A percentile compares a stretch with the other conserved stretches of the same genome.
phyloP scores from a whole-genome alignment of 225 moss, liverwort and hornwort species.

The Pseudisothecium myosuroides region DNA sequence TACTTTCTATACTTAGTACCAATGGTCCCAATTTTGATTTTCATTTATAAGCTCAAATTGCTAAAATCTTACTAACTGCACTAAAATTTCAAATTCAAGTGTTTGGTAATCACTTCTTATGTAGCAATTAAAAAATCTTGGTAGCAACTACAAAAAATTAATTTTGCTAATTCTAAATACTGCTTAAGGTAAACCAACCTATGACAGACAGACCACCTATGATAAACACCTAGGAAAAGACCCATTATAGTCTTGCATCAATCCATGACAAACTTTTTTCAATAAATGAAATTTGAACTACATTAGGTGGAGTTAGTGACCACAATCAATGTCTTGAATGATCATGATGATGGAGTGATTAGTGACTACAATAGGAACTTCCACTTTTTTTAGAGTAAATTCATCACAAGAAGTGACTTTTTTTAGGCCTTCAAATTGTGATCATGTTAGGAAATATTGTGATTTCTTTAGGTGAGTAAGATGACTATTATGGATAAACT shows the following conservation, averaged over 20 bases:
- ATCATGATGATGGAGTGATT: background rate
- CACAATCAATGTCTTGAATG: background rate
- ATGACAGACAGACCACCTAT: too few species aligned
- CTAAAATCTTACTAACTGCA: background rate
- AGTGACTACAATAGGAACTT: background rate
- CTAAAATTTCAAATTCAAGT: background rate
- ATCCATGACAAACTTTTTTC: accelerated
- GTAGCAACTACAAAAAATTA: background rate
- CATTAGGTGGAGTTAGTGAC: background rate
- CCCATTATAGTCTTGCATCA: too few species aligned
- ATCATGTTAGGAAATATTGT: background rate
- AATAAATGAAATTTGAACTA: background rate
- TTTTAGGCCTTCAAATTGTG: background rate
- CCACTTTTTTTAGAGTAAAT: background rate
- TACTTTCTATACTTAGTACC: background rate
- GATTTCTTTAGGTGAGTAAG: background rate
- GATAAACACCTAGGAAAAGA: too few species aligned
- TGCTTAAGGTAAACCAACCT: background rate
- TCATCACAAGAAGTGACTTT: background rate
- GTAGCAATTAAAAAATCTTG: background rate
- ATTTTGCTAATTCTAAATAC: background rate
- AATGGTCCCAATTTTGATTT: background rate
- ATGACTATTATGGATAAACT: background rate
- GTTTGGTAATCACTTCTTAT: background rate
- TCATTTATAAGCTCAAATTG: background rate